Conservation (phyloP, 169 alveolate species). For the Plasmodium gaboni region DNA sequence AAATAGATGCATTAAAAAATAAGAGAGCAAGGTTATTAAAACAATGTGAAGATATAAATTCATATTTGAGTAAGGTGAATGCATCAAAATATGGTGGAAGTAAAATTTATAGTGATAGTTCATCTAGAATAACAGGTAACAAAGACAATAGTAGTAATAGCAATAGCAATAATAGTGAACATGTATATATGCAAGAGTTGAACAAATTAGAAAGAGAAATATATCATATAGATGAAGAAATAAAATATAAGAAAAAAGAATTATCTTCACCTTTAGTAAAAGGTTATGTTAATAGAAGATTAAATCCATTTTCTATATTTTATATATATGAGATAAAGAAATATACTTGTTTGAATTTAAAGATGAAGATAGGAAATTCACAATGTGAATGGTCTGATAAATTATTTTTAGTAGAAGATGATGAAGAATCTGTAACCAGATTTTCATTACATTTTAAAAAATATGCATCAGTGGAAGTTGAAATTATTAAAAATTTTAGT, state of each 20-base stretch:
- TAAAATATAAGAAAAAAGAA: slow-evolving; percentile 54
- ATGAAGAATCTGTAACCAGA: slow-evolving; percentile 71
- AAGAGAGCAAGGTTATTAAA: slow-evolving; percentile 38
- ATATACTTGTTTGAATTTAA: slow-evolving; percentile 58
- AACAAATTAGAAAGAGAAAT: slow-evolving; percentile 63
- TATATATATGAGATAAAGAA: slow-evolving; percentile 71
- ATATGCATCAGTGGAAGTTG: slow-evolving; percentile 74
- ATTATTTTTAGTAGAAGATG: slow-evolving; percentile 54
- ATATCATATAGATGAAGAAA: slow-evolving; percentile 54
- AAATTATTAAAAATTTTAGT: slow-evolving; percentile 60
- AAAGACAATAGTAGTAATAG: not conserved
- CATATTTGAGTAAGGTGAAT: slow-evolving; percentile 10
- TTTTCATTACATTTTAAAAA: slow-evolving; percentile 64
- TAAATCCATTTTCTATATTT: slow-evolving; percentile 72
- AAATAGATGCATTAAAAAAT: slow-evolving; percentile 51
- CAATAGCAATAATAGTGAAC: slow-evolving; percentile 19
- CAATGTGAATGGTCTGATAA: slow-evolving; percentile 78
- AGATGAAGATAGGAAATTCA: slow-evolving; percentile 72
- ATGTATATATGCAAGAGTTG: slow-evolving; percentile 50
- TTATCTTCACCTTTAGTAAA: slow-evolving; percentile 28
- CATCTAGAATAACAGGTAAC: not conserved
- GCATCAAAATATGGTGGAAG: no score
- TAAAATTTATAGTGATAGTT: not conserved
- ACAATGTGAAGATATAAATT: slow-evolving; percentile 51
- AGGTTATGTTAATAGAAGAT: slow-evolving; percentile 72